Evolutionary conservation across 306 rosid species (phyloP), one percentile per base, ranked within the genome.

Genomic region (Vicia faba): DNA sequence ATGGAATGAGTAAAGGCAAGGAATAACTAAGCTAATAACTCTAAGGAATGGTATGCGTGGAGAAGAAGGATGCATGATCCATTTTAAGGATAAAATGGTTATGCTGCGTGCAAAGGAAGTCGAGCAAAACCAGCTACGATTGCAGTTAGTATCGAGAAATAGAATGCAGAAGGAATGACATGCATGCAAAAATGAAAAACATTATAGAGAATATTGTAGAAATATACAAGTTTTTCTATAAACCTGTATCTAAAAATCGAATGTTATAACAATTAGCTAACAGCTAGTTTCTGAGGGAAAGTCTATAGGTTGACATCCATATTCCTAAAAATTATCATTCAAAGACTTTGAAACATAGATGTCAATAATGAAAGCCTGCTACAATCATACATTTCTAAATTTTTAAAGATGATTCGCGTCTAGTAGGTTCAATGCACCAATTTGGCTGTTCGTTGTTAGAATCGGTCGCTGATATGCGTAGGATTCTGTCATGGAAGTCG

Each of bases 351-450:
- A 73, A 51, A 64, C 54, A 48, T 12, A 46, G 3, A 36, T 43
- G 19, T 68, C n/a, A 72, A 61, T 61, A 45, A 40, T 8, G 26
- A 62, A 67, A 71, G 29, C 72, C 51, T 20, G 23, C 39, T n/a
- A 43, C 14, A 48, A 36, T 73, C 70, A 74, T 46, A 39, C 58
- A 66, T 71, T 54, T 61, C 73, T 49, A 49, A 28, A 46, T 2
- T 71, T 71, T 31, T 60, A 68, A 66, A 45, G 60, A 61, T 43
- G 79, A 61, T 74, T 79, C 82, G 5, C 55, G 57, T 55, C 43
- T 60, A 68, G 64, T 61, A 75, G 81, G 58, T 75, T 81, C 93
- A 57, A 80, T 31, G 82, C 64, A 35, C 98, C 98, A 92, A 71
- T 89, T 89, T 54, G 5, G 68, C 49, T 79, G 75, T 41, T 68